Evolutionary conservation across 2,329 filamentous ascomycete species (phyloP).

Genomic region (Xylaria sp.): DNA sequence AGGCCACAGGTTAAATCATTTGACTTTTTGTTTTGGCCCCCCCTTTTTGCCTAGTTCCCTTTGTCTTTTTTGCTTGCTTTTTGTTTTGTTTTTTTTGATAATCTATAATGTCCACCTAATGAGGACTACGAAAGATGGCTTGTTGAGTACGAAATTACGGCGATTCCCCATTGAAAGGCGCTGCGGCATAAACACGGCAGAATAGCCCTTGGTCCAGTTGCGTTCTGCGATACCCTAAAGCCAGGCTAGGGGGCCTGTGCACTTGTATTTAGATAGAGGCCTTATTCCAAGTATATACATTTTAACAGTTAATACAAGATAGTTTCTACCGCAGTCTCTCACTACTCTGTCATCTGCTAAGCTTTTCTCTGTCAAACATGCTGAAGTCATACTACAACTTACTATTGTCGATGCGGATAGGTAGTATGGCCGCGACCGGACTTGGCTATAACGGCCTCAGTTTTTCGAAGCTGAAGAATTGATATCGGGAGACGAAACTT

Average conservation of each 20-base stretch:
- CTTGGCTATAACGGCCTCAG: too few species aligned
- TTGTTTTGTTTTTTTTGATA: too few species aligned
- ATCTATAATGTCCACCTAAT: slow-evolving; percentile 19
- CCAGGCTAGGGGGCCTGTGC: slow-evolving; percentile 22
- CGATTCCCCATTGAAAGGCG: slow-evolving; percentile 27
- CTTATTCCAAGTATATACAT: slow-evolving; percentile 24
- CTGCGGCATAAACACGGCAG: slow-evolving; percentile 22
- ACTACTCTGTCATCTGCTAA: background rate
- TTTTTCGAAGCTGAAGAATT: too few species aligned
- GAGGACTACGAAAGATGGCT: slow-evolving; percentile 32
- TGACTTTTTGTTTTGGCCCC: slow-evolving; percentile 5
- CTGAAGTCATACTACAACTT: background rate
- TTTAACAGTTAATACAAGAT: background rate
- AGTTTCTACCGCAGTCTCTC: background rate
- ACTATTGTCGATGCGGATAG: too few species aligned
- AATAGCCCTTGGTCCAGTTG: slow-evolving; percentile 16
- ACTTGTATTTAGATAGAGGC: slow-evolving; percentile 28
- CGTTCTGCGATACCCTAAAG: slow-evolving; percentile 37
- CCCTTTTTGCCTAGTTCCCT: slow-evolving; percentile 9
- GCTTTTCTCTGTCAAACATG: too few species aligned
- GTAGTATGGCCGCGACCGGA: too few species aligned
- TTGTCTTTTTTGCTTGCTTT: too few species aligned
- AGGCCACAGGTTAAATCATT: background rate
- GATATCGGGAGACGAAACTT: too few species aligned
- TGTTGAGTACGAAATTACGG: slow-evolving; percentile 32